These are phyloP conservation scores for Piper betle DNA, from an alignment of 164 flowering plant species.

Conservation along the genomic window DNA sequence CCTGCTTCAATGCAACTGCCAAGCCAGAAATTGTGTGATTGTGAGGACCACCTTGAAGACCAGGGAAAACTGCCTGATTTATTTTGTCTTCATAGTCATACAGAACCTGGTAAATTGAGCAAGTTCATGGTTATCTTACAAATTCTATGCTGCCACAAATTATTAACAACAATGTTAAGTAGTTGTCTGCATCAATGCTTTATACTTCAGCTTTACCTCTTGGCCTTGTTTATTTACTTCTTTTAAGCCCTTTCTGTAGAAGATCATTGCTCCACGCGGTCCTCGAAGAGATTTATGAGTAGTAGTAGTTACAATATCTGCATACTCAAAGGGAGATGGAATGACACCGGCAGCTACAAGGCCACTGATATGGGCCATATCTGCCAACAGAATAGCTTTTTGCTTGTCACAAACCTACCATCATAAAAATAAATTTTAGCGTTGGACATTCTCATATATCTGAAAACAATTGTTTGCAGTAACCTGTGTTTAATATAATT, in stretches of 20 bases:
- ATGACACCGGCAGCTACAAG: constrained; percentile 96
- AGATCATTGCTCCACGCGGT: constrained; percentile 94
- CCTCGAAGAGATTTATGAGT: constrained; percentile 99
- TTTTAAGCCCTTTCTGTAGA: constrained; percentile 80
- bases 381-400: constrained; percentile 78
- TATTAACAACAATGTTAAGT: not conserved
- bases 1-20: constrained; percentile 98
- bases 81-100: constrained; percentile 97
- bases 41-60: constrained; percentile 99
- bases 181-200: constrained; percentile 1
- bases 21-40: constrained; percentile 96
- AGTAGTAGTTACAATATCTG: constrained; percentile 96
- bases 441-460: not conserved
- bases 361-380: constrained; percentile 99
- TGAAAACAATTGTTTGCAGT: not conserved
- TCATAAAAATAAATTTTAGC: not conserved
- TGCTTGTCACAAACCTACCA: constrained; percentile 87
- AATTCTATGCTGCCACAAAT: not conserved
- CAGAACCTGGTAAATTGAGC: constrained; percentile 43
- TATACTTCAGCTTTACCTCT: constrained; percentile 35
- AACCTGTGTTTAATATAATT: not conserved
- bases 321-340: constrained; percentile 97
- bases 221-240: constrained; percentile 77
- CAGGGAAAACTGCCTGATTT: constrained; percentile 95
- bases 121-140: not conserved